Conservation (phyloP, 1,284 basidiomycete genomes). For the Limonomyces culmigenus region DNA sequence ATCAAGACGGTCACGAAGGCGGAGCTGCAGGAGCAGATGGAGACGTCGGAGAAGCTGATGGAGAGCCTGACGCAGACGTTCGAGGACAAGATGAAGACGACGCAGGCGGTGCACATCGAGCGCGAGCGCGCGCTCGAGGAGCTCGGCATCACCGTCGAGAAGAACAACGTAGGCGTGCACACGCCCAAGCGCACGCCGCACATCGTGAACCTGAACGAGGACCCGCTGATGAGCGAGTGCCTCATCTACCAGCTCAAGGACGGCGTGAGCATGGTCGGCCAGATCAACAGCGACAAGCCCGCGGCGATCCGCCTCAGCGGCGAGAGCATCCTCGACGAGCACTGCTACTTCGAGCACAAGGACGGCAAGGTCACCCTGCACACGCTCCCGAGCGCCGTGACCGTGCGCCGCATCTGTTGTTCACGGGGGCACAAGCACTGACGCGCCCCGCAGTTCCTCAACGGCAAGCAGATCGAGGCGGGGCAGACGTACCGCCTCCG, state of each 20-base stretch:
- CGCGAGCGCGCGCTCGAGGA: slow-evolving; percentile 95
- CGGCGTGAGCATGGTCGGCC: slow-evolving; percentile 75
- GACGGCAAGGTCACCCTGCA: slow-evolving; percentile 78
- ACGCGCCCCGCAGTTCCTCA: slow-evolving; percentile 49
- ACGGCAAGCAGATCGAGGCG: slow-evolving; percentile 74
- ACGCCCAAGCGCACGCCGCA: too few relatives aligned
- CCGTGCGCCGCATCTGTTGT: slow-evolving; percentile 27
- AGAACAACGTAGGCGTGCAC: slow-evolving; percentile 89
- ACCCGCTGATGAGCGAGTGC: slow-evolving; percentile 84
- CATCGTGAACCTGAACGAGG: too few relatives aligned
- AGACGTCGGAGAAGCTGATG: slow-evolving; percentile 95
- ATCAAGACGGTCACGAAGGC: slow-evolving; percentile 94
- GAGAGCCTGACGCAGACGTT: slow-evolving; percentile 91
- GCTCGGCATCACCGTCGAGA: slow-evolving; percentile 93
- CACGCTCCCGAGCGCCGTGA: slow-evolving; percentile 65
- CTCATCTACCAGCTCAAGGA: slow-evolving; percentile 89
- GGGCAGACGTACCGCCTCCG: slow-evolving; percentile 69
- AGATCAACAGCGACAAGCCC: slow-evolving; percentile 60
- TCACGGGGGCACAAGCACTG: slow-evolving; percentile 3
- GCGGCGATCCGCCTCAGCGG: slow-evolving; percentile 91
- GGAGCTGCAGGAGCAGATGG: slow-evolving; percentile 92
- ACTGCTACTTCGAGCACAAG: slow-evolving; percentile 80
- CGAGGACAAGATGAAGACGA: slow-evolving; percentile 90
- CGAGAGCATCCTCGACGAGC: slow-evolving; percentile 79
- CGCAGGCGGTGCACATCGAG: slow-evolving; percentile 90